phyloP scores from a whole-genome alignment of 2,329 filamentous ascomycete genomes.

The Phyllosticta paracitricarpa region DNA sequence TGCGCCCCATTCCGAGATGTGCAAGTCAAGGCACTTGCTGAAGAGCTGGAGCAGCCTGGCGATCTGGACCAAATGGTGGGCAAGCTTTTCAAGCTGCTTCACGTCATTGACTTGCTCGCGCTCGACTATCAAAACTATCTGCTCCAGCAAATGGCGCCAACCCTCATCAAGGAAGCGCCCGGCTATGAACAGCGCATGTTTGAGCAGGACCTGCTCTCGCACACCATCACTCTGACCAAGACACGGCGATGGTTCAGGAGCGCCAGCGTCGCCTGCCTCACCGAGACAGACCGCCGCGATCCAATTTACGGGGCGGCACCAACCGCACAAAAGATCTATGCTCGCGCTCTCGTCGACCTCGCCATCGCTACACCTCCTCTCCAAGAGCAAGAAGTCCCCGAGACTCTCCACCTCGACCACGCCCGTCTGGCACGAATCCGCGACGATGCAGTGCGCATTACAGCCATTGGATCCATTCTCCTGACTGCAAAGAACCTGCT shows the following conservation, averaged over 20 bases:
- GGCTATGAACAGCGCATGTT: conserved; percentile 69
- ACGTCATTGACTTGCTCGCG: conserved; percentile 66
- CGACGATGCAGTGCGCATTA: conserved; percentile 51
- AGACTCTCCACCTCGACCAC: conserved; percentile 62
- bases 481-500: conserved; percentile 75
- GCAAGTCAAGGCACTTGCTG: conserved; percentile 58
- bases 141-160: conserved; percentile 59
- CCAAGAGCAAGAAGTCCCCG: conserved; percentile 50
- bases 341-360: conserved; percentile 63
- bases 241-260: conserved; percentile 59
- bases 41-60: conserved; percentile 43
- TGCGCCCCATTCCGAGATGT: conserved; percentile 74
- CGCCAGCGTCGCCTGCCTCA: conserved; percentile 53
- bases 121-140: conserved; percentile 78
- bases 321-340: conserved; percentile 61
- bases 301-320: conserved; percentile 53
- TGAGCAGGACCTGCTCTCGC: conserved; percentile 50
- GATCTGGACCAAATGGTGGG: conserved; percentile 58
- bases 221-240: conserved; percentile 43
- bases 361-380: conserved; percentile 57
- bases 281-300: conserved; percentile 58
- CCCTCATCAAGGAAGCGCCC: conserved; percentile 59
- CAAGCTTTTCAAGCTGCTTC: conserved; percentile 63
- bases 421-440: conserved; percentile 52
- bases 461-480: conserved; percentile 63